Evolutionary conservation across 768 basidiomycete species (phyloP).

Genomic region (Mrakia hoshinonis): DNA sequence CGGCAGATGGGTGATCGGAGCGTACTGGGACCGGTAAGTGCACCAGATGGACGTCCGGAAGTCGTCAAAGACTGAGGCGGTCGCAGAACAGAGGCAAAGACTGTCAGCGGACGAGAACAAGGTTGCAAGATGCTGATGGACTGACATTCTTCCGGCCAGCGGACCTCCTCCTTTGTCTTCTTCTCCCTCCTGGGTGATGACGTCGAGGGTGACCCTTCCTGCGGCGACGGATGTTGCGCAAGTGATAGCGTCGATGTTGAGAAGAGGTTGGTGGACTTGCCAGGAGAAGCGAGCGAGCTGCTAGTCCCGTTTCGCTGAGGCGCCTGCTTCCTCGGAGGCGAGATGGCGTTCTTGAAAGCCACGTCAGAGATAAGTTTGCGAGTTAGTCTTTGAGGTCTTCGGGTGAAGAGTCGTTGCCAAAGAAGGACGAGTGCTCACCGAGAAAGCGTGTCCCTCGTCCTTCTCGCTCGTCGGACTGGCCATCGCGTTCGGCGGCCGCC

Average conservation of each 20-base stretch:
- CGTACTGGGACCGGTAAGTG: slow-evolving; percentile 81
- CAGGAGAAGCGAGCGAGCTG: slow-evolving; percentile 31
- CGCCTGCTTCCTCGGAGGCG: slow-evolving; percentile 24
- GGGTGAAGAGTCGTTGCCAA: no score
- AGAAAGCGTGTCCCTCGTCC: background rate
- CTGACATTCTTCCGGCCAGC: slow-evolving; percentile 43
- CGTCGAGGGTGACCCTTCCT: slow-evolving; percentile 19
- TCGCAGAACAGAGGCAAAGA: slow-evolving; percentile 39
- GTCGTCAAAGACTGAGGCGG: slow-evolving; percentile 63
- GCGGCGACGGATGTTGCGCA: slow-evolving; percentile 3
- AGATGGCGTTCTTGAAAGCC: background rate
- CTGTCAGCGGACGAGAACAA: slow-evolving; percentile 50
- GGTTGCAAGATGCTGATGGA: background rate
- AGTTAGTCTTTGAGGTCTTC: no score
- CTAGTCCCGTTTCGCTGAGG: background rate
- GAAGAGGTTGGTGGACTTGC: slow-evolving; percentile 35
- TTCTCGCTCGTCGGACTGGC: slow-evolving; percentile 25
- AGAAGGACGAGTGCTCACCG: background rate
- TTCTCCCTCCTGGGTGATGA: slow-evolving; percentile 30
- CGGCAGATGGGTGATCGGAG: slow-evolving; percentile 52
- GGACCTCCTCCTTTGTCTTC: slow-evolving; percentile 44
- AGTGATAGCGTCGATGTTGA: slow-evolving; percentile 34
- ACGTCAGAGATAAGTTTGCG: no score
- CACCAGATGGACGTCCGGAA: slow-evolving; percentile 83
- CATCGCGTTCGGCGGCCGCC: slow-evolving; percentile 32